Base-by-base conservation (phyloP, 176 grass and related monocot species). In the Avena insularis region DNA sequence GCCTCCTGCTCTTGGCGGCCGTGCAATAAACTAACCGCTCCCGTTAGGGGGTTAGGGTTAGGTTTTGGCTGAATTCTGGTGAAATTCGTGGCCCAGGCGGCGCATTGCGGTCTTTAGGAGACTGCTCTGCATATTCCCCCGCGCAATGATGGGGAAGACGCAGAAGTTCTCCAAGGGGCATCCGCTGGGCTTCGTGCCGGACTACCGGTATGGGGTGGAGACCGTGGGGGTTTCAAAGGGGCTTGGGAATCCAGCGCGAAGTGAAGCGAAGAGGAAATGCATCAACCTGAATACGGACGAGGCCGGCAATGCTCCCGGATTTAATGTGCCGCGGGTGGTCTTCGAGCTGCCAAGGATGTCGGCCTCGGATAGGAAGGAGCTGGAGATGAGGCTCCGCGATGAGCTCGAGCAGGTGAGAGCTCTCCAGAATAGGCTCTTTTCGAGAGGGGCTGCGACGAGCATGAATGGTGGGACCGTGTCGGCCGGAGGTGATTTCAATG, bases 101-200 rank as follows among this genome's bases (percentile, higher is more conserved):
- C 82, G 53, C 86, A 87, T 88, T 81, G 75, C 50, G 63, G 25
- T 66, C 55, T 8, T 9, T 71, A 19, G 81, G 45, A 59, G 46
- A 9, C 11, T 23, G 36, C 66, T 76, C 81, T 49, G 73, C 49
- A 68, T 38, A 45, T 27, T 14, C 70, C 19, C 36, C 23, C 38
- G 3, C 79, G 66, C 71, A 84, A 91, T 94, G 92, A 96, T 99
- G 94, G 97, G 97, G 74, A 99, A 97, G 89, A 85, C 97, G 56
- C 94, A 96, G 38, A 96, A 87, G 87, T 92, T 99, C 87, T 90
- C 92, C 4, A 99, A 99, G 80, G 89, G 89, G 9, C 93, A 92
- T 83, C 86, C 92, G n/a, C 86, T 90, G 0, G 94, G 92, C 46
- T 99, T 96, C 59, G 87, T 91, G 81, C 92, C 94, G 1, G 97